Conservation (phyloP, 129 eudicot genomes). For the Gnaphalium uliginosum region DNA sequence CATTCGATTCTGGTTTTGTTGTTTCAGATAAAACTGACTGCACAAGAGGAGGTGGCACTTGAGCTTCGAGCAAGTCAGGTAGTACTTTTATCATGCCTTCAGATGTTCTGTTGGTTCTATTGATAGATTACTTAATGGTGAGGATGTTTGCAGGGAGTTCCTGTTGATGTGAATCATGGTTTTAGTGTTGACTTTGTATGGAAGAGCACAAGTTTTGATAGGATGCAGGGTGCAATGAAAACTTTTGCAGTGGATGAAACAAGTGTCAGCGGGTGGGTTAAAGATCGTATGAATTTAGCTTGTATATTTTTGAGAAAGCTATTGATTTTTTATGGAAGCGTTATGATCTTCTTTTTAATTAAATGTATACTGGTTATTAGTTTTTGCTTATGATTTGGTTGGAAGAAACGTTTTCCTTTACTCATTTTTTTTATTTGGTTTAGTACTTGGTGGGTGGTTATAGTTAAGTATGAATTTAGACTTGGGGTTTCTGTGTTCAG, state of each 20-base stretch:
- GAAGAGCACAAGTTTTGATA: slow-evolving; percentile 98
- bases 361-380: neutral
- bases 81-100: neutral
- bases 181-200: slow-evolving; percentile 95
- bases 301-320: slow-evolving; percentile 1
- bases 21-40: slow-evolving; percentile 79
- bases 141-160: slow-evolving; percentile 66
- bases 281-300: neutral
- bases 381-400: neutral
- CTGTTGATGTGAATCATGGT: slow-evolving; percentile 84
- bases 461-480: too few species aligned
- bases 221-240: slow-evolving; percentile 98
- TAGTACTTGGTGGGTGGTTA: too few species aligned
- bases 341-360: too few species aligned
- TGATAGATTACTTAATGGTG: slow-evolving; percentile 18
- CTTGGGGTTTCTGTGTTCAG: too few species aligned
- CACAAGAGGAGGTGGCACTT: slow-evolving; percentile 98
- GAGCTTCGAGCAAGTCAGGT: slow-evolving; percentile 98
- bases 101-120: neutral
- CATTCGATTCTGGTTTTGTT: neutral
- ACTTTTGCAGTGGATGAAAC: slow-evolving; percentile 97
- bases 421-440: too few species aligned
- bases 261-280: slow-evolving; percentile 96
- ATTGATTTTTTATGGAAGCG: neutral
- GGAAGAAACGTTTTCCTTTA: neutral